Evolutionary conservation across 257 asterid genomes (phyloP).

Genomic region (Leonotis leonurus): DNA sequence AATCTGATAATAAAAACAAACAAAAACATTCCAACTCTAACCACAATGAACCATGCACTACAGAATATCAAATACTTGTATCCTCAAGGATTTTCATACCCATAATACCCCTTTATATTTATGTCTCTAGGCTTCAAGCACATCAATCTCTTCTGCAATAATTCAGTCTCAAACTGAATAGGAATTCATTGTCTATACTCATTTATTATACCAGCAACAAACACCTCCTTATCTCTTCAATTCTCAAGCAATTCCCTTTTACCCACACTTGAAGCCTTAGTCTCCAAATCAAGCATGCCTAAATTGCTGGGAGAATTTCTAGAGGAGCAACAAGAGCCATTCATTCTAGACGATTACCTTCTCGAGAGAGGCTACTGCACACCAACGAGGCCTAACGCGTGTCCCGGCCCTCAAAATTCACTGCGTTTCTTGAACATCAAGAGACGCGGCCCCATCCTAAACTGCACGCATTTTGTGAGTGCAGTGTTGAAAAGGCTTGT

Average conservation of each 20-base stretch:
- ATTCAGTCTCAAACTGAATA: too few species aligned
- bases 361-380: conserved; percentile 39
- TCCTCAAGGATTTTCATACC: too few species aligned
- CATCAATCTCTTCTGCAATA: conserved; percentile 20
- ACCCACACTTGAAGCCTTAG: background rate
- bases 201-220: conserved; percentile 21
- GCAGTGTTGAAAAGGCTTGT: conserved; percentile 28
- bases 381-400: too few species aligned
- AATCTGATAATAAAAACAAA: too few species aligned
- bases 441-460: conserved; percentile 24
- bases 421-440: too few species aligned
- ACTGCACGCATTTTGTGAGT: conserved; percentile 38
- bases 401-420: too few species aligned
- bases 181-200: conserved; percentile 13
- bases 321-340: conserved; percentile 74
- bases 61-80: too few species aligned
- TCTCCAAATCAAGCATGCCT: conserved; percentile 17
- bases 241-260: conserved; percentile 9
- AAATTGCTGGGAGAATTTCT: conserved; percentile 49
- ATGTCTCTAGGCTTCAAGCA: conserved; percentile 27
- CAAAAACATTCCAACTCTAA: too few species aligned
- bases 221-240: conserved; percentile 18
- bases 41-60: too few species aligned
- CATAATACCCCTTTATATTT: too few species aligned
- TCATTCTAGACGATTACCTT: conserved; percentile 47